Evolutionary conservation across 495 filamentous ascomycete genomes (phyloP).

Genomic region (Glutinoglossum americanum): DNA sequence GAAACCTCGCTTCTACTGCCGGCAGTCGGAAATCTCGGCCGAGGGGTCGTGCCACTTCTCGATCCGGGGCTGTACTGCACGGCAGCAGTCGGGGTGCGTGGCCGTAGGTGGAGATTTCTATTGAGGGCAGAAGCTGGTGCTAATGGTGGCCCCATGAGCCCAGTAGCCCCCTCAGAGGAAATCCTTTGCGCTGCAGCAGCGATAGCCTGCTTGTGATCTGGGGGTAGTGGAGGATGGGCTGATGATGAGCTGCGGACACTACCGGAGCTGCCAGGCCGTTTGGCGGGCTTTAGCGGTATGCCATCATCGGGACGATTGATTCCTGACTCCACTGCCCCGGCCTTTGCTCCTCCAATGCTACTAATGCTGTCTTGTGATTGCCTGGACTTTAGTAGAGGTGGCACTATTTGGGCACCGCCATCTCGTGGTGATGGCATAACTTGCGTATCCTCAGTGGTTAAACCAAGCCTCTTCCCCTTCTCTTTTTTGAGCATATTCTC

Average conservation of each 20-base stretch:
- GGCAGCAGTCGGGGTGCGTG: constrained; percentile 39
- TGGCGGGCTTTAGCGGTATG: constrained; percentile 11
- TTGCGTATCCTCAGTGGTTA: not conserved
- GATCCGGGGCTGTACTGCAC: constrained; percentile 12
- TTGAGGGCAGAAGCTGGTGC: constrained; percentile 63
- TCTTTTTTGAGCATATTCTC: constrained; percentile 34
- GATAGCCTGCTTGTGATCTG: constrained; percentile 66
- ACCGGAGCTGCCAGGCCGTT: constrained; percentile 45
- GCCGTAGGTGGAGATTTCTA: constrained; percentile 26
- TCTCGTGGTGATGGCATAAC: not conserved
- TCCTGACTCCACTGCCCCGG: not conserved
- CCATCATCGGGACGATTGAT: constrained; percentile 10
- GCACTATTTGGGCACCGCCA: not conserved
- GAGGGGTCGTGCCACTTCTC: constrained; percentile 32
- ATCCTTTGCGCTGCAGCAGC: constrained; percentile 45
- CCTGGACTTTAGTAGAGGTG: constrained; percentile 1
- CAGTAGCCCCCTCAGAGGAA: constrained; percentile 15
- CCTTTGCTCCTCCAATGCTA: not conserved
- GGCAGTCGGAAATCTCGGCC: constrained; percentile 24
- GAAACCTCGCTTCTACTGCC: constrained; percentile 33
- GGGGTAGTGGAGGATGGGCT: constrained; percentile 52
- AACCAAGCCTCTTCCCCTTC: constrained; percentile 8
- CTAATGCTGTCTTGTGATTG: constrained; percentile 13
- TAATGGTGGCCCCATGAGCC: constrained; percentile 66
- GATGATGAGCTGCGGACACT: constrained; percentile 30